These are phyloP conservation scores for Blastocystis sp. DNA, from an alignment of 352 stramenopile species.

Conservation along the genomic window DNA sequence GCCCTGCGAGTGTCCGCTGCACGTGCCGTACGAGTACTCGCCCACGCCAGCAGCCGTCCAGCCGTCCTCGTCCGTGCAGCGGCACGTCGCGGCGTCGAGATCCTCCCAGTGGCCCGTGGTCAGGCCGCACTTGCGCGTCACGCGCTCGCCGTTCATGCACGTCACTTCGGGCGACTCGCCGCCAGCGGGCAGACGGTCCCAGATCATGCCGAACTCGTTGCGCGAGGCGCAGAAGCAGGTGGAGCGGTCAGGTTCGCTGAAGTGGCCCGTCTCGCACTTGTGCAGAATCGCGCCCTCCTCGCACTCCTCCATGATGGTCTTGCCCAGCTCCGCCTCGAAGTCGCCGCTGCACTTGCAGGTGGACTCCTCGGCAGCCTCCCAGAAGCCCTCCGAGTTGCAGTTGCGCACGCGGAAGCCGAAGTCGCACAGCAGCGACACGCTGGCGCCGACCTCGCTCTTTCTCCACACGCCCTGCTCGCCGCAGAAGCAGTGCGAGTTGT, in stretches of 20 bases:
- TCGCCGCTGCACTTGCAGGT: conserved; percentile 14
- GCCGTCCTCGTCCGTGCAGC: background rate
- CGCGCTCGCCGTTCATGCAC: conserved; percentile 47
- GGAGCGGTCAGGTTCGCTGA: background rate
- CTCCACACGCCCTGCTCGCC: conserved; percentile 4
- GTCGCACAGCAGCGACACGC: conserved; percentile 8
- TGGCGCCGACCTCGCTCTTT: background rate
- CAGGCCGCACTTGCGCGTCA: background rate
- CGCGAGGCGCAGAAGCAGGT: conserved; percentile 35
- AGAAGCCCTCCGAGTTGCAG: background rate
- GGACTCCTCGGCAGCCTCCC: background rate
- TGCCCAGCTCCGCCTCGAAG: background rate
- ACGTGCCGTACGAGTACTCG: conserved; percentile 12
- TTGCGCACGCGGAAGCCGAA: conserved; percentile 3
- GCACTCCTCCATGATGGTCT: background rate
- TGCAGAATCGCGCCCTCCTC: conserved; percentile 30
- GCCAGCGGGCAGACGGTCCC: conserved; percentile 15
- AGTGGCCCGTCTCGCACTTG: conserved; percentile 7
- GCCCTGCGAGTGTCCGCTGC: background rate
- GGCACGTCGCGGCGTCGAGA: conserved; percentile 21
- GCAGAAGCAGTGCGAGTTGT: conserved; percentile 49
- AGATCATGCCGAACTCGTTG: conserved; percentile 20
- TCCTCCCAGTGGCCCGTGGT: conserved; percentile 42
- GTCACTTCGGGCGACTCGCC: conserved; percentile 5
- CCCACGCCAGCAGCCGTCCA: conserved; percentile 35